phyloP scores from a whole-genome alignment of 768 basidiomycete species.

The Suillus brevipes region DNA sequence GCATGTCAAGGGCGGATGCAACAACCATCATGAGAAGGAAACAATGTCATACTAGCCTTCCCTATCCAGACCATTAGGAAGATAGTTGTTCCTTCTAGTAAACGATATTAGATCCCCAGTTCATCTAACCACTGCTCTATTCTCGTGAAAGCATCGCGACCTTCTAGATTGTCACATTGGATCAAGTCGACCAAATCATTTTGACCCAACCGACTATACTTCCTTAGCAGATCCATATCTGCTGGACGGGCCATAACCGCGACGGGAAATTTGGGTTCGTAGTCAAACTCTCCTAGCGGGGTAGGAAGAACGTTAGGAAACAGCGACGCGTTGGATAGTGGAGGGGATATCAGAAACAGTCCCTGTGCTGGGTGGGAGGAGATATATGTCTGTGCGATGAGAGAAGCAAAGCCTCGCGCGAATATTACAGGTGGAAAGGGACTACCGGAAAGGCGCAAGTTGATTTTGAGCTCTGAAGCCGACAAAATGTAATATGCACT shows the following conservation, averaged over 20 bases:
- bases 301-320: slow-evolving; percentile 33
- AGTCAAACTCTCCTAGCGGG: slow-evolving; percentile 52
- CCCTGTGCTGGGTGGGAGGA: slow-evolving; percentile 65
- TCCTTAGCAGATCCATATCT: slow-evolving; percentile 36
- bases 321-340: slow-evolving; percentile 41
- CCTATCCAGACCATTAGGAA: not conserved
- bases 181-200: slow-evolving; percentile 42
- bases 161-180: slow-evolving; percentile 35
- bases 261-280: slow-evolving; percentile 63
- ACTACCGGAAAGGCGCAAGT: slow-evolving; percentile 43
- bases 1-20: not conserved
- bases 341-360: slow-evolving; percentile 61
- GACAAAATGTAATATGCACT: not conserved
- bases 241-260: slow-evolving; percentile 44
- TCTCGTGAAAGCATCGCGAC: slow-evolving; percentile 38
- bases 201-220: slow-evolving; percentile 41
- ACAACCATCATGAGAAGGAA: not conserved
- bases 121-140: slow-evolving; percentile 58
- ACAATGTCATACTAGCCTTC: not conserved
- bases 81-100: not conserved
- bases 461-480: slow-evolving; percentile 40
- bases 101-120: slow-evolving; percentile 43
- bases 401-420: slow-evolving; percentile 46
- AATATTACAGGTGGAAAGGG: slow-evolving; percentile 62
- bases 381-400: slow-evolving; percentile 68